phyloP scores from a whole-genome alignment of 108 stramenopile genomes.

The Aurantiochytrium sp. region DNA sequence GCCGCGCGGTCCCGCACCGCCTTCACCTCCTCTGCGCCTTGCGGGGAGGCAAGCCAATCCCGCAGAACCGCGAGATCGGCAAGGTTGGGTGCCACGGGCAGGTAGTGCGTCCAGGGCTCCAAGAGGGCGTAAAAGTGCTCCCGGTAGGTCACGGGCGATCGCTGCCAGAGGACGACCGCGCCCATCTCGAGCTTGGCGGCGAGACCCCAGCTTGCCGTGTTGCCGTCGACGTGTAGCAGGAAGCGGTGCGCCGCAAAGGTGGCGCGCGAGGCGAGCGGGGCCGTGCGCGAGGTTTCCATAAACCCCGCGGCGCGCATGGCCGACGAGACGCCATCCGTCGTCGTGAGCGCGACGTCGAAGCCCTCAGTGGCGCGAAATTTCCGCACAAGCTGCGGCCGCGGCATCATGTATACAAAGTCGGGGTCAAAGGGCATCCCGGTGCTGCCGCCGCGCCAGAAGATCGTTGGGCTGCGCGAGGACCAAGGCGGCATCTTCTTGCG shows the following conservation, averaged over 20 bases:
- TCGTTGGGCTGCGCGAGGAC: background rate
- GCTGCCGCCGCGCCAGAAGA: slow-evolving; percentile 9
- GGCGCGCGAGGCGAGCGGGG: background rate
- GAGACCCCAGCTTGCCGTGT: slow-evolving; percentile 25
- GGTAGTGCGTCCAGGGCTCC: background rate
- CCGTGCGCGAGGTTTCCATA: background rate
- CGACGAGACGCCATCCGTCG: background rate
- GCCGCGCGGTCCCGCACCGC: background rate
- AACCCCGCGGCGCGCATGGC: background rate
- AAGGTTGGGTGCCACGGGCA: background rate
- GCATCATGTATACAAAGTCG: slow-evolving; percentile 16
- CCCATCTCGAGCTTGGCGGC: background rate
- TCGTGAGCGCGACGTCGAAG: slow-evolving; percentile 9
- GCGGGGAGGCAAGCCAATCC: background rate
- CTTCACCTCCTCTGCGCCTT: background rate
- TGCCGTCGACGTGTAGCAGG: background rate
- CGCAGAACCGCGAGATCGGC: background rate
- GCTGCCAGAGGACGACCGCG: slow-evolving; percentile 26
- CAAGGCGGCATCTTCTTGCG: background rate
- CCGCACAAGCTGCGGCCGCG: background rate
- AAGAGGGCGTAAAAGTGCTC: slow-evolving; percentile 7
- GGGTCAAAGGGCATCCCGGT: slow-evolving; percentile 9
- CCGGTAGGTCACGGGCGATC: slow-evolving; percentile 10
- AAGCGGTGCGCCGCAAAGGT: background rate
- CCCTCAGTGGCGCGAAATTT: background rate